Conservation (phyloP, 768 basidiomycete genomes). For the Leucogyrophana mollusca region DNA sequence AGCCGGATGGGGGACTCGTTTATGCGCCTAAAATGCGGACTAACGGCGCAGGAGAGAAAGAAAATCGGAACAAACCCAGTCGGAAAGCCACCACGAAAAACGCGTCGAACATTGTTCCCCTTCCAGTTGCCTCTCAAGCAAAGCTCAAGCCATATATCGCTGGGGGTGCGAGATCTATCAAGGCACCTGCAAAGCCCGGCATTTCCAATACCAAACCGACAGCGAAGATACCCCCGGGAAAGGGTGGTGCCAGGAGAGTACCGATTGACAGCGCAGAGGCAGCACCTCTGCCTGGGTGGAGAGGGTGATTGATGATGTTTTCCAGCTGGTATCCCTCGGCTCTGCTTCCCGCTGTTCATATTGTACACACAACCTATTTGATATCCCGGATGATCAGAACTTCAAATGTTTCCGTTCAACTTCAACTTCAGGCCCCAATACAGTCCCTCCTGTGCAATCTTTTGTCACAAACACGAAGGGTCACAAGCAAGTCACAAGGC, state of each 20-base stretch:
- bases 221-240: conserved; percentile 33
- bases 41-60: conserved; percentile 30
- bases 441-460: no score
- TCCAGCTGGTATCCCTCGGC: no score
- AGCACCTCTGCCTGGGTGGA: conserved; percentile 49
- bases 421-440: no score
- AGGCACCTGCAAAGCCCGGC: conserved; percentile 7
- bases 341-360: no score
- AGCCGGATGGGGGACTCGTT: conserved; percentile 7
- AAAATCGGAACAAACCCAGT: conserved; percentile 30
- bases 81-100: conserved; percentile 35
- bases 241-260: conserved; percentile 61
- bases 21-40: conserved; percentile 27
- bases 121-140: conserved; percentile 17
- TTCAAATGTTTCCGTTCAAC: no score
- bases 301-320: conserved; percentile 31
- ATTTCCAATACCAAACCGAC: conserved; percentile 8
- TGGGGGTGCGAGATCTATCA: conserved; percentile 11
- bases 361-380: no score
- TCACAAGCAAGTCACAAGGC: no score
- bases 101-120: conserved; percentile 22
- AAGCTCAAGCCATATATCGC: conserved; percentile 11
- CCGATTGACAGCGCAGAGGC: conserved; percentile 68
- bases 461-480: no score
- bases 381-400: no score